Evolutionary conservation across 805 yeast species (phyloP).

Genomic region (Saturnispora sekii): DNA sequence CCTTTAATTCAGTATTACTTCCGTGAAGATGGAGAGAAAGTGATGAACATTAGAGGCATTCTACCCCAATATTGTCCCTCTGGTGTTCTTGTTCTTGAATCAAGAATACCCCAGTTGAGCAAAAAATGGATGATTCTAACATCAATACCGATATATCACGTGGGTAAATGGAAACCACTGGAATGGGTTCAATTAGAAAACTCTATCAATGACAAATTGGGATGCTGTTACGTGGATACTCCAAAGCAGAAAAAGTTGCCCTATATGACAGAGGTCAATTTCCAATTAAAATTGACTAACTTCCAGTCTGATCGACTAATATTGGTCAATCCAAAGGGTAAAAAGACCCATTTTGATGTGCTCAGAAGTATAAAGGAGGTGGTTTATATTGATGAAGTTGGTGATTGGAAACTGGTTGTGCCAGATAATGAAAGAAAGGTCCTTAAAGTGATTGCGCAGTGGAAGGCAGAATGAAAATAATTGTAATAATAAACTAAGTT

Average conservation of each 20-base stretch:
- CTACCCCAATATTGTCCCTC: conserved; percentile 59
- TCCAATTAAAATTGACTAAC: conserved; percentile 4
- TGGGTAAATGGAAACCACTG: conserved; percentile 51
- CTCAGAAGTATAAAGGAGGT: conserved; percentile 47
- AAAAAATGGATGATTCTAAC: conserved; percentile 58
- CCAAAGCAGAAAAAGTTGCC: conserved; percentile 69
- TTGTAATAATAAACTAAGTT: background rate
- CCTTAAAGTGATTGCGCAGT: conserved; percentile 87
- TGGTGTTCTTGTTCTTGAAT: conserved; percentile 47
- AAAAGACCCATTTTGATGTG: conserved; percentile 49
- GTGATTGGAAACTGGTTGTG: conserved; percentile 77
- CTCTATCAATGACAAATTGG: conserved; percentile 7
- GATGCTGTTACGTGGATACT: conserved; percentile 69
- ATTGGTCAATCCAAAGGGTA: conserved; percentile 79
- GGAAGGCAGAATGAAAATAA: conserved; percentile 35
- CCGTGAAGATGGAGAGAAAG: conserved; percentile 49
- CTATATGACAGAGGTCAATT: conserved; percentile 11
- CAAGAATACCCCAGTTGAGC: conserved; percentile 1
- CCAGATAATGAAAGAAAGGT: conserved; percentile 67
- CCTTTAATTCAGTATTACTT: conserved; percentile 76
- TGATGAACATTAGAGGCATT: conserved; percentile 68
- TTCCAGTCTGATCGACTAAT: conserved; percentile 1
- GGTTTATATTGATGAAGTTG: conserved; percentile 57
- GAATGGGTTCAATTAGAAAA: conserved; percentile 48
- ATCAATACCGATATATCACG: conserved; percentile 67